Evolutionary conservation across 2,329 filamentous ascomycete species (phyloP).

Genomic region (Xylaria sp.): DNA sequence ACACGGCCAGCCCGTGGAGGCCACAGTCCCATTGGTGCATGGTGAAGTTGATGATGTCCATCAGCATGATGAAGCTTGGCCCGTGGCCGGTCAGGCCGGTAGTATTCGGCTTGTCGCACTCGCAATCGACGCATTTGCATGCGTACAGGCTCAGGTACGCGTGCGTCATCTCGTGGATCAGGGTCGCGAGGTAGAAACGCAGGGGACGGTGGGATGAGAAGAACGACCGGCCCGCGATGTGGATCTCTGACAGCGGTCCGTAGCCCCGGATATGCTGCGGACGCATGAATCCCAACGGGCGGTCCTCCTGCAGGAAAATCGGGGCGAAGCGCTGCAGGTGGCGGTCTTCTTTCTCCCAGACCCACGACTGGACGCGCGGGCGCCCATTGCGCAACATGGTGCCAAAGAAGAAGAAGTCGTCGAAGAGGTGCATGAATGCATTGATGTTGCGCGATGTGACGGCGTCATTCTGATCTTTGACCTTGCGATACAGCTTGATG

Average conservation of each 20-base stretch:
- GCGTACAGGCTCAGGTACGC: constrained; percentile 9
- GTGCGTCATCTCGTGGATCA: constrained; percentile 35
- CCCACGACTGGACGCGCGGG: background rate
- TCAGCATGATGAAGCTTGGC: constrained; percentile 10
- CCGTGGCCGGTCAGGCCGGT: background rate
- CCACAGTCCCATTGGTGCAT: constrained; percentile 1
- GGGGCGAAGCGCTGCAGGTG: background rate
- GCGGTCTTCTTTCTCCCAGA: constrained; percentile 8
- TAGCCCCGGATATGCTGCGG: background rate
- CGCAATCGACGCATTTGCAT: constrained; percentile 6
- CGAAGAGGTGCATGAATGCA: constrained; percentile 13
- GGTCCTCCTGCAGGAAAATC: background rate
- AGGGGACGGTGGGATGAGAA: background rate
- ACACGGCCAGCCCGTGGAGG: background rate
- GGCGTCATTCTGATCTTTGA: background rate
- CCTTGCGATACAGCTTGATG: background rate
- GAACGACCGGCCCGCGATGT: constrained; percentile 2
- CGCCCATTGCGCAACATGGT: background rate
- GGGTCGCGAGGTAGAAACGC: background rate
- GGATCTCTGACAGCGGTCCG: constrained; percentile 2
- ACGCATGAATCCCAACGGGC: background rate
- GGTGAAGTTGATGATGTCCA: constrained; percentile 23
- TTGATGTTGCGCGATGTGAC: background rate
- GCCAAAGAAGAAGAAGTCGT: constrained; percentile 31
- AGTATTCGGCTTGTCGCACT: background rate